These are phyloP conservation scores for Psilocybe azurescens DNA, from an alignment of 768 basidiomycete genomes.

Conservation along the genomic window DNA sequence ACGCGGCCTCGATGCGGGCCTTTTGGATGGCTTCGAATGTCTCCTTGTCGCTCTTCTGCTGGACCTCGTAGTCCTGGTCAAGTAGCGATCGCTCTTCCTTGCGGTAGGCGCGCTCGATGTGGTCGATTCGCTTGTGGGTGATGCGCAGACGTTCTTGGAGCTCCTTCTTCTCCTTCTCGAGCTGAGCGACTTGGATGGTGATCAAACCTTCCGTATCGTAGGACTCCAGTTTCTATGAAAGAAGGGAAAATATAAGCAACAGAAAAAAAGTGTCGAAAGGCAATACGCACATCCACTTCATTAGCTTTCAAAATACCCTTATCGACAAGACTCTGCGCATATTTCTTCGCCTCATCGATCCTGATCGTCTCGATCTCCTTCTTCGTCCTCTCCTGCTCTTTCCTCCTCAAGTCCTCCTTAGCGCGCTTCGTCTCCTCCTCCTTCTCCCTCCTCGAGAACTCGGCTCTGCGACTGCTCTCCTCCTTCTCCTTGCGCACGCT, in stretches of 20 bases:
- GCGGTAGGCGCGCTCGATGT: conserved; percentile 92
- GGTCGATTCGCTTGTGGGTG: conserved; percentile 89
- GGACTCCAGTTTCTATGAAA: conserved; percentile 77
- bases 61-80: conserved; percentile 82
- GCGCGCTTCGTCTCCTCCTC: conserved; percentile 68
- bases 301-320: conserved; percentile 69
- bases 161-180: conserved; percentile 96
- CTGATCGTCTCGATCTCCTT: conserved; percentile 82
- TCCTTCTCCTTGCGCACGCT: conserved; percentile 88
- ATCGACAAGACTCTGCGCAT: conserved; percentile 82
- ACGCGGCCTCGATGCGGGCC: conserved; percentile 59
- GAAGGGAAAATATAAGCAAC: conserved; percentile 3
- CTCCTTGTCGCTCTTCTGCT: conserved; percentile 78
- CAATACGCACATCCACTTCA: conserved; percentile 66
- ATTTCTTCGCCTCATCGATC: conserved; percentile 86
- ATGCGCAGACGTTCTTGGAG: conserved; percentile 82
- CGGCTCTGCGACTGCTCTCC: conserved; percentile 80
- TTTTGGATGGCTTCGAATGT: conserved; percentile 69
- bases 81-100: conserved; percentile 91
- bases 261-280: conserved; percentile 7
- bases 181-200: conserved; percentile 89
- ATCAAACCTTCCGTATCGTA: conserved; percentile 88
- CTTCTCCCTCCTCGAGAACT: conserved; percentile 65
- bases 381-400: conserved; percentile 66
- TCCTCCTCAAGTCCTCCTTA: conserved; percentile 66